These are phyloP conservation scores for Polygonum maritimum DNA, from an alignment of 148 eudicot genomes.

Conservation along the genomic window DNA sequence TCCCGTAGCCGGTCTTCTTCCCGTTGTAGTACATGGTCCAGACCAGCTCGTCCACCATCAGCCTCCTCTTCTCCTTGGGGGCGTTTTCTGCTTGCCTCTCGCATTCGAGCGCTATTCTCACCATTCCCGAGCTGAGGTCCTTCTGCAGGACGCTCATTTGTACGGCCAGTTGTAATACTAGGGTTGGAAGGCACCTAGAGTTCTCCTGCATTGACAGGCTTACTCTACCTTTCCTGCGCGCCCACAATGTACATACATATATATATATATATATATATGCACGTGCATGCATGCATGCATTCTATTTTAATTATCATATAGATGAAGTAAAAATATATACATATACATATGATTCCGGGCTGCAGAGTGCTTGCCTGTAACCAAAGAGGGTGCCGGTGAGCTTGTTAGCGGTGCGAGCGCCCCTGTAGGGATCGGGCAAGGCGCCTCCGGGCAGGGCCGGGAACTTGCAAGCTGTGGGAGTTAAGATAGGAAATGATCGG, in stretches of 20 bases:
- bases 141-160: neutral
- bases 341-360: neutral
- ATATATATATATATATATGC: neutral
- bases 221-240: neutral
- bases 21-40: conserved; percentile 10
- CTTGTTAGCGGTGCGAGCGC: conserved; percentile 10
- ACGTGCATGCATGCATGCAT: neutral
- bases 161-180: neutral
- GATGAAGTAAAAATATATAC: neutral
- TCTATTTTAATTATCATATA: neutral
- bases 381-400: conserved; percentile 68
- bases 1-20: neutral
- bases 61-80: neutral
- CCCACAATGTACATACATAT: no score
- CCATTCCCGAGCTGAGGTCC: neutral
- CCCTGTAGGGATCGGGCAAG: conserved; percentile 15
- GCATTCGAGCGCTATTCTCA: conserved; percentile 4
- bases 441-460: conserved; percentile 35
- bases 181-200: neutral
- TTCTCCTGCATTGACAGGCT: conserved; percentile 2
- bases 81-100: neutral
- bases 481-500: conserved; percentile 60
- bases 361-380: conserved; percentile 39
- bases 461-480: conserved; percentile 49
- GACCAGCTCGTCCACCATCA: neutral